Base-by-base conservation (phyloP, 805 yeast genomes). In the Metahyphopichia silvanorum region DNA sequence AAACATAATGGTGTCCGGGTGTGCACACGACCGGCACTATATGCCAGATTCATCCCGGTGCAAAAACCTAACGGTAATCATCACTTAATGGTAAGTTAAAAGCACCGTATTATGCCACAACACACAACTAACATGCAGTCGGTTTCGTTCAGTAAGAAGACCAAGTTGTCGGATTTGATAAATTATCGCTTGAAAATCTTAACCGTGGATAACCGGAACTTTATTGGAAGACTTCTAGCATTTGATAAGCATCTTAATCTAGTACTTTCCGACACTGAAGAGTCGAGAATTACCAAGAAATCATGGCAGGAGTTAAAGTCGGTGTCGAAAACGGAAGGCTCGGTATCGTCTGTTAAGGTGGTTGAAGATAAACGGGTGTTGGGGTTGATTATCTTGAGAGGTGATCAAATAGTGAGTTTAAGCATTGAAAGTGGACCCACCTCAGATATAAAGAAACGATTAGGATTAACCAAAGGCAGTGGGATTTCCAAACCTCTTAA, bases 231-330 rank as follows among this genome's bases (percentile, higher is more conserved):
- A 40, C 69, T 91, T 33, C 60, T 89, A 41, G 88, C 98, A 6
- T 91, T 86, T 55, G 98, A 93, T 57, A 82, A 82, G 51, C 84
- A 82, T 53, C 80, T 89, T 82, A 91, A 91, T 56, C 53, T 91
- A 12, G 95, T 93, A 10, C 63, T 91, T 20, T 73, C 84, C 9
- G 93, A 89, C 42, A 76, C 93, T 25, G 88, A 86, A 48, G 98
- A 91, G 53, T 78, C 78, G 48, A 70, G 97, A 43, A 59, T 80
- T 8, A 79, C 95, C 4, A 80, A 78, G 46, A 78, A 78, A 40
- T 71, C 85, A 32, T 53, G 39, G 40, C 51, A 41, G 15, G 63
- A 53, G 40, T 54, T 66, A 46, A 61, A 53, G 40, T 59, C 48
- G 39, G 38, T 38, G n/a, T 43, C 51, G 5, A 43, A 32, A 33